Evolutionary conservation across 139 green algal species (phyloP).

Genomic region (Haematococcus sp.): DNA sequence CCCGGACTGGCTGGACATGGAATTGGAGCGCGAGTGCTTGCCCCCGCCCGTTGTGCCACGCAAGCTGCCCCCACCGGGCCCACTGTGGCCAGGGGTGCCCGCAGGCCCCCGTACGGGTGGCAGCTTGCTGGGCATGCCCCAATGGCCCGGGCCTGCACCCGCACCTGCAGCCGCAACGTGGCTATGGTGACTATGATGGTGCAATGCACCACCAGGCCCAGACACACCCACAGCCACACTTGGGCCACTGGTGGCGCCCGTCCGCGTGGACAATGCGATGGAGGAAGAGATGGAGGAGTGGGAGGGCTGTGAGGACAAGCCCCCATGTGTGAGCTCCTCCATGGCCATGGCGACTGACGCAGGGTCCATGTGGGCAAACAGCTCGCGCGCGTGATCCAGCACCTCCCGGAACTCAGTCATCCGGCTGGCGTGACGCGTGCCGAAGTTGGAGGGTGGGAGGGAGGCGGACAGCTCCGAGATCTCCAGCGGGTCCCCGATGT

Average conservation of each 20-base stretch:
- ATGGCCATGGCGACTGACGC: too few relatives aligned
- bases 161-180: not conserved
- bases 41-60: not conserved
- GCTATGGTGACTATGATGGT: not conserved
- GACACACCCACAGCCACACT: too few relatives aligned
- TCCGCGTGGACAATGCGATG: too few relatives aligned
- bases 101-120: too few relatives aligned
- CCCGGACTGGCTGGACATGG: not conserved
- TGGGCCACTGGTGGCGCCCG: too few relatives aligned
- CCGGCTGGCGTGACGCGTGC: not conserved
- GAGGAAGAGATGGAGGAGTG: too few relatives aligned
- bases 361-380: not conserved
- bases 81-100: not conserved
- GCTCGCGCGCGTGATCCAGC: not conserved
- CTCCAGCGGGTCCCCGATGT: not conserved
- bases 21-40: not conserved
- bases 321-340: too few relatives aligned
- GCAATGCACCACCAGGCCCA: too few relatives aligned
- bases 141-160: not conserved
- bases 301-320: too few relatives aligned
- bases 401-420: not conserved
- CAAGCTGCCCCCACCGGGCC: too few relatives aligned
- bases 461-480: not conserved
- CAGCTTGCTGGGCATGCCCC: not conserved
- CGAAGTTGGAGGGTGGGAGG: conserved; percentile 4